Evolutionary conservation across 2,329 filamentous ascomycete genomes (phyloP), one percentile per base, ranked within the genome.

Genomic region (Hysterium pulicare): DNA sequence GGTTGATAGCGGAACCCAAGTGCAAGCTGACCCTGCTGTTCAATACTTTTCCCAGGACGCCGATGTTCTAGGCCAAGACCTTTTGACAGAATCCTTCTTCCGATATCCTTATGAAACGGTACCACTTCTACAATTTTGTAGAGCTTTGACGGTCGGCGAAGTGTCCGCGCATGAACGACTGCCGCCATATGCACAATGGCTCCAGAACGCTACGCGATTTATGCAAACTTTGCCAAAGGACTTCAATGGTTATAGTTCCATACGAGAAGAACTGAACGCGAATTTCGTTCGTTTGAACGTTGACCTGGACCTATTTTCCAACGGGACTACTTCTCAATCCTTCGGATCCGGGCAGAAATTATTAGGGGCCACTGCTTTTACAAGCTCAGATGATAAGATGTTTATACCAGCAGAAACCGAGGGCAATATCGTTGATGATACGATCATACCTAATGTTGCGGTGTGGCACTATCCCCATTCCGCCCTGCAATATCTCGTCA

Each of bases 101-200:
- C 83, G 91, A 42, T 96, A 90, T 59, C 91, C 91, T 0, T 91
- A 87, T 64, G 91, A 96, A 67, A 83, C 87, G 35, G 67, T 83
- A 2, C 89, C 90, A 1, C 88, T 95, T 55, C 69, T 94, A 46
- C 81, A 78, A 40, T 71, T 94, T 30, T 85, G 82, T 59, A 82
- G 82, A 42, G 79, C 78, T 30, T 69, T 95, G 13, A 78, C 77
- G 6, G 67, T 68, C 44, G 71, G 67, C 17, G 64, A 71, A 26
- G 58, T 69, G 22, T 60, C 71, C 17, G 68, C 68, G 36, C 66
- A 75, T 28, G 71, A 73, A 35, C 70, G 81, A 48, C 48, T 76
- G 58, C 65, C 72, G 54, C 52, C 52, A 1, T 54, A 90, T 8
- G 67, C 85, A 28, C 71, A 76, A n/a, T 72, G 84, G 42, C 72